Evolutionary conservation across 2,329 filamentous ascomycete genomes (phyloP).

Genomic region (Xylaria sp.): DNA sequence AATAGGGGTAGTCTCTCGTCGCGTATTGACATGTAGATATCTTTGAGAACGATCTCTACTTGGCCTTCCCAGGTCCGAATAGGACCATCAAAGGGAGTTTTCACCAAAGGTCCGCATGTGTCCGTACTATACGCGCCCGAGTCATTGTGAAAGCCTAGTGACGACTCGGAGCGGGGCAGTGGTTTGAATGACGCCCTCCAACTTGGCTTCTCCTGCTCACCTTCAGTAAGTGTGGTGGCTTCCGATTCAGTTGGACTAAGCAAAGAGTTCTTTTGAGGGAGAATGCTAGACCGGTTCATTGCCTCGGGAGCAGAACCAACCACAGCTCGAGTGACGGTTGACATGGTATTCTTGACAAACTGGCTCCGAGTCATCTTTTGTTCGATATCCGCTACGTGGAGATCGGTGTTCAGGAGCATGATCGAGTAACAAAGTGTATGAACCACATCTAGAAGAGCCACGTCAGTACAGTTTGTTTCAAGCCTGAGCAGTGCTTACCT

Average conservation of each 20-base stretch:
- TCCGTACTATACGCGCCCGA: slow-evolving; percentile 54
- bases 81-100: slow-evolving; percentile 77
- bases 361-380: slow-evolving; percentile 95
- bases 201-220: slow-evolving; percentile 44
- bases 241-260: slow-evolving; percentile 47
- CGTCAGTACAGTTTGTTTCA: slow-evolving; percentile 43
- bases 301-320: slow-evolving; percentile 76
- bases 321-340: slow-evolving; percentile 82
- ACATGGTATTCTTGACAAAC: slow-evolving; percentile 96
- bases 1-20: slow-evolving; percentile 88
- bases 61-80: slow-evolving; percentile 87
- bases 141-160: slow-evolving; percentile 53
- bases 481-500: slow-evolving; percentile 64
- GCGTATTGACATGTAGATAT: slow-evolving; percentile 90
- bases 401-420: slow-evolving; percentile 92
- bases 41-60: slow-evolving; percentile 89
- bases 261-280: slow-evolving; percentile 56
- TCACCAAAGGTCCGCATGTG: slow-evolving; percentile 80
- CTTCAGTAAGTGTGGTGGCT: slow-evolving; percentile 33
- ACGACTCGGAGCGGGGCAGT: slow-evolving; percentile 58
- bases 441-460: slow-evolving; percentile 75
- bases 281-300: slow-evolving; percentile 67
- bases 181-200: slow-evolving; percentile 62
- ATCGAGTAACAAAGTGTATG: slow-evolving; percentile 98
- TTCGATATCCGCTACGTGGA: slow-evolving; percentile 94